A percentile compares a stretch with the other conserved stretches of the same genome.
These are phyloP conservation scores for Graphilbum fragrans DNA, from an alignment of 2,329 filamentous ascomycete genomes.

Conservation along the genomic window DNA sequence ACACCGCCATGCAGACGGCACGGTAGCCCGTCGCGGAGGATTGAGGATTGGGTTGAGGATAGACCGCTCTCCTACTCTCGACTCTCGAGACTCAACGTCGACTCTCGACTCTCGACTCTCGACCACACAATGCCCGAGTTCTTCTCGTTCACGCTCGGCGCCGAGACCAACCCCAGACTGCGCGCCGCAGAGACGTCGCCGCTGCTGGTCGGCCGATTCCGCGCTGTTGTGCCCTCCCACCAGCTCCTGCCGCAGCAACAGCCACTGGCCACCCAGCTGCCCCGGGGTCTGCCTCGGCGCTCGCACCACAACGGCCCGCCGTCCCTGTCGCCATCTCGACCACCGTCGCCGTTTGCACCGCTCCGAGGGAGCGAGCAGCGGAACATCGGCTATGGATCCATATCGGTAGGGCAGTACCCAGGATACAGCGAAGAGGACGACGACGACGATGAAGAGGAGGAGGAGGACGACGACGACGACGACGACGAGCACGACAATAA, in stretches of 20 bases:
- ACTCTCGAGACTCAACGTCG: neutral
- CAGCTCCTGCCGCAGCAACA: neutral
- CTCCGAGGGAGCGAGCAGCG: no score
- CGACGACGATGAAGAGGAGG: conserved; percentile 15
- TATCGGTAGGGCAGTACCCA: conserved; percentile 4
- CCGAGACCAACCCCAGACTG: conserved; percentile 41
- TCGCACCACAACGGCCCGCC: no score
- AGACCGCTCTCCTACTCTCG: no score
- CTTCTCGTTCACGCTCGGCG: conserved; percentile 56
- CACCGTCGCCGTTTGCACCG: neutral
- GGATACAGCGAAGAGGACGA: conserved; percentile 4
- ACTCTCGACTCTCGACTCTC: neutral
- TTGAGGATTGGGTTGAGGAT: no score
- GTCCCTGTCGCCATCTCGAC: no score
- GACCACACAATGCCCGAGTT: conserved; percentile 43
- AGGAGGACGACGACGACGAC: conserved; percentile 17
- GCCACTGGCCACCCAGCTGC: neutral
- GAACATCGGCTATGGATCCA: conserved; percentile 1
- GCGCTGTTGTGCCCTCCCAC: conserved; percentile 31
- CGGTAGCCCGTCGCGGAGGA: no score
- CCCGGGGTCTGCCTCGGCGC: neutral
- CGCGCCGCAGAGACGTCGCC: conserved; percentile 37
- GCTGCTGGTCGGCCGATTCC: conserved; percentile 52
- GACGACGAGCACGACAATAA: conserved; percentile 19
- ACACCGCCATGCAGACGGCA: no score